These are phyloP conservation scores for Boletus vermiculosoides DNA, from an alignment of 768 basidiomycete species.

Conservation along the genomic window DNA sequence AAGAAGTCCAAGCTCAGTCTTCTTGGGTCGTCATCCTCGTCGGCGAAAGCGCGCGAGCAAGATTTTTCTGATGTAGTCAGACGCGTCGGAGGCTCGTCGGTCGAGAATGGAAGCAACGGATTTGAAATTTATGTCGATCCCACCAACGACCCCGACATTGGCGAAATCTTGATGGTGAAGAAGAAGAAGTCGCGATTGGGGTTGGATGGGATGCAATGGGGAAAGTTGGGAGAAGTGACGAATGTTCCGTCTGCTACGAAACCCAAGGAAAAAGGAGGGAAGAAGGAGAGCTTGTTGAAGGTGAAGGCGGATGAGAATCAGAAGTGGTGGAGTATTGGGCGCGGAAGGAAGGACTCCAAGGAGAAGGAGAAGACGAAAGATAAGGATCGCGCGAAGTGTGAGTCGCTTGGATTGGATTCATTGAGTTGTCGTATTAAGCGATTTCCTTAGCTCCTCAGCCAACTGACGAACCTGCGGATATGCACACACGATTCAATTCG, in stretches of 20 bases:
- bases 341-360: slow-evolving; percentile 72
- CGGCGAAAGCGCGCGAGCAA: slow-evolving; percentile 31
- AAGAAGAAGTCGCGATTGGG: slow-evolving; percentile 68
- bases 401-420: neutral
- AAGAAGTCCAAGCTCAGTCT: slow-evolving; percentile 68
- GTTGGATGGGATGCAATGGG: slow-evolving; percentile 56
- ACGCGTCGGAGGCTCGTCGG: slow-evolving; percentile 39
- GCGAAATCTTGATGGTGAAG: slow-evolving; percentile 71
- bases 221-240: slow-evolving; percentile 59
- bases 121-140: slow-evolving; percentile 76
- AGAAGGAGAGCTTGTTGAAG: slow-evolving; percentile 34
- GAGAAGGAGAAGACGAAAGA: slow-evolving; percentile 48
- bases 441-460: slow-evolving; percentile 46
- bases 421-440: slow-evolving; percentile 2
- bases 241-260: slow-evolving; percentile 42
- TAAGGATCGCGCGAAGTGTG: slow-evolving; percentile 38
- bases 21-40: slow-evolving; percentile 33
- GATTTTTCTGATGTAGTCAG: slow-evolving; percentile 64
- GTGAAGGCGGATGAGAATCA: slow-evolving; percentile 48
- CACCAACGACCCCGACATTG: slow-evolving; percentile 59
- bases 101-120: slow-evolving; percentile 39
- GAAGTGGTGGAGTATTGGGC: slow-evolving; percentile 83
- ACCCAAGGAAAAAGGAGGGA: slow-evolving; percentile 38
- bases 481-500: slow-evolving; percentile 62
- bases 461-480: slow-evolving; percentile 26